A percentile compares a stretch with the other conserved stretches of the same genome.
phyloP scores from a whole-genome alignment of 352 stramenopile genomes.

The Pythium scleroteichum region DNA sequence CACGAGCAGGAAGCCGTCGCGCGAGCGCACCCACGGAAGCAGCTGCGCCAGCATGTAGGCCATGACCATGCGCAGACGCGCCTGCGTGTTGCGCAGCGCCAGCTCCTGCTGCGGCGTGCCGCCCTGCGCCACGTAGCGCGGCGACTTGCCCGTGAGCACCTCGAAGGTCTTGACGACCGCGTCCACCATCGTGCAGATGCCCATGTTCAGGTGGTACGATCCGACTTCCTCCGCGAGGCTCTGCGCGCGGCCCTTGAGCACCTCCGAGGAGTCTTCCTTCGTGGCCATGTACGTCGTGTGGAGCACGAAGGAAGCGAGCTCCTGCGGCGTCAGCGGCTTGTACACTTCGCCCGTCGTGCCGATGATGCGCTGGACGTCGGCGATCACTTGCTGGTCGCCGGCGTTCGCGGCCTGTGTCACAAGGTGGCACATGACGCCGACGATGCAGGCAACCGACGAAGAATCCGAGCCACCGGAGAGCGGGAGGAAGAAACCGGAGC shows the following conservation, averaged over 20 bases:
- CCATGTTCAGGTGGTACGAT: conserved; percentile 94
- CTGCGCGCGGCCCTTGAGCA: conserved; percentile 89
- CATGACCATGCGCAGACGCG: conserved; percentile 97
- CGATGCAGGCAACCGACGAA: conserved; percentile 95
- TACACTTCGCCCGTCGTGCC: conserved; percentile 58
- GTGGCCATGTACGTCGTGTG: conserved; percentile 99
- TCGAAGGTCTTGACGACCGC: conserved; percentile 79
- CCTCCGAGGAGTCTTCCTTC: conserved; percentile 92
- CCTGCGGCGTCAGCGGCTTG: conserved; percentile 66
- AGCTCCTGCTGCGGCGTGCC: conserved; percentile 94
- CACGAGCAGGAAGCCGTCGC: conserved; percentile 96
- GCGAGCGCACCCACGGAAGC: conserved; percentile 96
- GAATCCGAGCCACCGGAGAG: conserved; percentile 97
- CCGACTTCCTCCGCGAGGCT: conserved; percentile 92
- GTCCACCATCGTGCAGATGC: conserved; percentile 96
- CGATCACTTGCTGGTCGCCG: conserved; percentile 76
- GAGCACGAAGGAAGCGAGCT: conserved; percentile 92
- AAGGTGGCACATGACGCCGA: conserved; percentile 98
- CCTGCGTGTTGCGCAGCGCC: conserved; percentile 99
- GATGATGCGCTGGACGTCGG: conserved; percentile 86
- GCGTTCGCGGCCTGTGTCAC: conserved; percentile 86
- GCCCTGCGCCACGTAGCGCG: conserved; percentile 86
- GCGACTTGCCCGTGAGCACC: conserved; percentile 87
- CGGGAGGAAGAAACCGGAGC: conserved; percentile 94
- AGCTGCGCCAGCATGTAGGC: conserved; percentile 97